These are phyloP conservation scores for Capronia epimyces DNA, from an alignment of 2,329 filamentous ascomycete species.

Conservation along the genomic window DNA sequence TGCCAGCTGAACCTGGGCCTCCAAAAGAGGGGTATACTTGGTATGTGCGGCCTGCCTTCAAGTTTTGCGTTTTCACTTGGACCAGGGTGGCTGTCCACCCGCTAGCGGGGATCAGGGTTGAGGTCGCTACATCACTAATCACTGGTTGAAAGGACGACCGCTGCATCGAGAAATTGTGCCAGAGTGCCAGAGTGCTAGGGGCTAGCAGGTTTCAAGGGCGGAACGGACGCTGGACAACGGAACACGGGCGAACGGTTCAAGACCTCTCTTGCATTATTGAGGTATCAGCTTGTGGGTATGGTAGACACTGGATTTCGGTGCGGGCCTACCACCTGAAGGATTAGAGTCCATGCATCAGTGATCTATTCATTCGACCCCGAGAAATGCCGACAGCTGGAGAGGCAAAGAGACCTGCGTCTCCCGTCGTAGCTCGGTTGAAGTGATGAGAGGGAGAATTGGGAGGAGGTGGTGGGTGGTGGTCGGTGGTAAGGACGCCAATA, in stretches of 20 bases:
- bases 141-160: background rate
- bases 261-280: background rate
- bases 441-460: background rate
- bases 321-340: background rate
- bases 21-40: conserved; percentile 9
- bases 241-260: conserved; percentile 2
- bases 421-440: background rate
- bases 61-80: background rate
- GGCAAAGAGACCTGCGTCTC: background rate
- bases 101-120: background rate
- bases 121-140: background rate
- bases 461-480: background rate
- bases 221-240: background rate
- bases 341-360: background rate
- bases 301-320: background rate
- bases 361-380: background rate
- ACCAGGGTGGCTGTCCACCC: background rate
- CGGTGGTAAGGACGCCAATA: too few relatives aligned
- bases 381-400: background rate
- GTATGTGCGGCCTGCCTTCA: background rate
- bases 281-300: background rate
- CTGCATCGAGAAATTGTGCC: background rate
- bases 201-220: background rate
- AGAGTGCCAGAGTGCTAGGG: background rate
- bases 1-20: background rate